Percentiles rank a stretch among this genome's conserved stretches.
Conservation (phyloP, 2,329 filamentous ascomycete genomes). For the Trichoderma sp. region DNA sequence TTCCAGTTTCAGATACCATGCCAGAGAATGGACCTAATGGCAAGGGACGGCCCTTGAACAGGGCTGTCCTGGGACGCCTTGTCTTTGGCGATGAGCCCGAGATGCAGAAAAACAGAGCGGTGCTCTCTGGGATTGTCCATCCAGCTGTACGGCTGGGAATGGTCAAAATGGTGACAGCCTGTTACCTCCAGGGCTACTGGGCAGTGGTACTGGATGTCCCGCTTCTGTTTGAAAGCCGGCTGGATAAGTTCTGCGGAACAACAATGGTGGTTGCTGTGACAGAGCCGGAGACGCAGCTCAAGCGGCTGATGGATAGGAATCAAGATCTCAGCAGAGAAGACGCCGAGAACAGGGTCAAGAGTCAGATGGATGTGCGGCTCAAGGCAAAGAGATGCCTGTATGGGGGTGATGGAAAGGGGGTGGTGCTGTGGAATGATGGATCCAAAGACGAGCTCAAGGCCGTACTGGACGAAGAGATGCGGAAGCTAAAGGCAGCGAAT, state of each 20-base stretch:
- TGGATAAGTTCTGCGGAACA: slow-evolving; percentile 82
- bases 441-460: slow-evolving; percentile 67
- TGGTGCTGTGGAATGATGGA: slow-evolving; percentile 90
- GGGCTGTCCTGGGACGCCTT: slow-evolving; percentile 77
- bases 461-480: slow-evolving; percentile 68
- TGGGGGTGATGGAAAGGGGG: slow-evolving; percentile 63
- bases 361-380: slow-evolving; percentile 81
- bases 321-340: slow-evolving; percentile 79
- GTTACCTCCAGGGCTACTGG: slow-evolving; percentile 77
- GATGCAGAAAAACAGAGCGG: slow-evolving; percentile 67
- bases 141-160: slow-evolving; percentile 85
- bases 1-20: slow-evolving; percentile 56
- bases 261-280: slow-evolving; percentile 84
- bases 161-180: slow-evolving; percentile 70
- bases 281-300: slow-evolving; percentile 81
- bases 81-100: slow-evolving; percentile 83
- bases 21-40: slow-evolving; percentile 57
- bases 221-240: slow-evolving; percentile 82
- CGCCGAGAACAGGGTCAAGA: slow-evolving; percentile 80
- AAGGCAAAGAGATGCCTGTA: slow-evolving; percentile 77
- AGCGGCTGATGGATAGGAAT: slow-evolving; percentile 73
- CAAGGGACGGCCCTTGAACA: slow-evolving; percentile 75
- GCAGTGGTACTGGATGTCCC: slow-evolving; percentile 92
- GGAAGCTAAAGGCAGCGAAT: slow-evolving; percentile 60
- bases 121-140: slow-evolving; percentile 89